Base-by-base conservation (phyloP, 352 stramenopile genomes). In the Globisporangium emineosum region DNA sequence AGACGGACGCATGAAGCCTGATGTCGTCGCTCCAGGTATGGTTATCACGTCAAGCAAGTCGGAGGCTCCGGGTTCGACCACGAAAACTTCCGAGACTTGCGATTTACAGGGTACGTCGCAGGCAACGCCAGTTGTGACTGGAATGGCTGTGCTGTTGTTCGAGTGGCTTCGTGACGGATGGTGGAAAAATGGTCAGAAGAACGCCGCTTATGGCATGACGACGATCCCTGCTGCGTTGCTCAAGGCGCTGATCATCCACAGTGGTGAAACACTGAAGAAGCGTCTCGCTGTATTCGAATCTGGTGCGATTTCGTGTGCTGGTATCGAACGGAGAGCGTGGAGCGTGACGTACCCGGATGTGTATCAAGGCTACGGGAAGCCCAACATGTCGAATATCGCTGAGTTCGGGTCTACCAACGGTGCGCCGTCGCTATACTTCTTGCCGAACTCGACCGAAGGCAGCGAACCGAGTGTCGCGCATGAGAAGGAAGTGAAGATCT, bases 21-120 rank as follows among this genome's bases (percentile, higher is more conserved):
- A 97, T 27, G 72, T 97, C 19, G 79, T 96, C 6, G 88, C 85
- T 2, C 90, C 90, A 0, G 90, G 90, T 15, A 93, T 94, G 77
- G 76, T 80, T 25, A 66, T 96, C 12, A 76, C 79, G 17, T 96
- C 88, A 25, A 90, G 86, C 54, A 76, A 84, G 53, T 93, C 87
- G 9, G 70, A 81, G 53, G 65, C 72, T 10, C 76, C 79, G 10
- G 83, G 81, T 9, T 83, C 77, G 19, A 84, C 76, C 8, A 71
- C 57, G 47, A 83, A 89, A 58, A 87, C 80, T 0, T 69, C 67
- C 0, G 71, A 76, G 12, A 88, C 79, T 23, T 94, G 86, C 40
- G 86, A 80, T 13, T 68, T 94, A 12, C 86, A 94, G 51, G 86
- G 86, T 35, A 91, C 85, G 2, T 93, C 85, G 4, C 85, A 93